These are phyloP conservation scores for Malus domestica DNA, from an alignment of 306 rosid genomes.

Conservation along the genomic window ASM211411v1 NC_041802.1:31798501-31799000, in stretches of 20 bases:
- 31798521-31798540: constrained; percentile 53
- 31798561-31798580: constrained; percentile 45
- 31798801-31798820: constrained; percentile 24
- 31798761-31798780: constrained; percentile 21
- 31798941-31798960: constrained; percentile 32
- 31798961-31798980: constrained; percentile 10
- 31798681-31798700: neutral
- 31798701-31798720: constrained; percentile 18
- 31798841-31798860: constrained; percentile 30
- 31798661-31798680: constrained; percentile 31
- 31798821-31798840: constrained; percentile 33
- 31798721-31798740: constrained; percentile 22
- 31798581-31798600: constrained; percentile 52
- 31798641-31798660: constrained; percentile 35
- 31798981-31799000: neutral
- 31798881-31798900: constrained; percentile 16
- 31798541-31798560: constrained; percentile 43
- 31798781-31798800: constrained; percentile 8
- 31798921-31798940: constrained; percentile 40
- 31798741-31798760: constrained; percentile 20
- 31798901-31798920: constrained; percentile 29
- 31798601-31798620: constrained; percentile 53
- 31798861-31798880: constrained; percentile 35
- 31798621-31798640: constrained; percentile 48
- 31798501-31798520: constrained; percentile 32